Evolutionary conservation across 1,284 basidiomycete genomes (phyloP), one percentile per base, ranked within the genome.

Genomic region (Rhodotorula mucilaginosa): DNA sequence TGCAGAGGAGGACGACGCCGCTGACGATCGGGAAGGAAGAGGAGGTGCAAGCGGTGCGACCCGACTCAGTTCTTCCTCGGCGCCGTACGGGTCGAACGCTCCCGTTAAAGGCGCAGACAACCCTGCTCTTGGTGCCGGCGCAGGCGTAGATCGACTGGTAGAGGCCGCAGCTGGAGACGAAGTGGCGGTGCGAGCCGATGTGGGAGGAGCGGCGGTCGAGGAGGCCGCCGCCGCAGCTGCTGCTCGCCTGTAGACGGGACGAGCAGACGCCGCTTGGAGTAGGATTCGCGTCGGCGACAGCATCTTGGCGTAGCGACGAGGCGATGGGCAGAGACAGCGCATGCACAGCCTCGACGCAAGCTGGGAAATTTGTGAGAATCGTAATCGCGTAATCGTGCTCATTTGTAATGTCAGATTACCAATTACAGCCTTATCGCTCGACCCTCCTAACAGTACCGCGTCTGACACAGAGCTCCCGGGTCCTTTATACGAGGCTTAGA

Each of bases 131-230:
- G 39, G 39, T 6, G 29, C 16, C 26, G 54, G 54, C 13, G n/a
- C 61, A 34, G 39, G 31, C 49, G 49, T 13, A 26, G 58, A 13
- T 13, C 34, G 10, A n/a, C 52, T 10, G 46, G 54, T 2, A 31
- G 65, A 21, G 44, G 51, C n/a, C 7, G 68, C 29, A 1, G 68
- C 39, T 21, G 29, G 21, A 26, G 62, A 56, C 15, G 57, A 26
- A 29, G 47, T 29, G 61, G 66, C 34, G 52, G 65, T 19, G n/a
- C 44, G 39, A 54, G 63, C 44, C 15, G 51, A 26, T 16, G 63
- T 15, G 63, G 63, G 44, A 19, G 52, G 48, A 26, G 62, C 19
- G 16, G 39, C 19, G 6, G 3, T 52, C 6, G 61, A 31, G 21
- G 62, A 19, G 5, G 51, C 46, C 19, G 63, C 52, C 19, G 52